Conservation (phyloP, 2,329 filamentous ascomycete species). For the Neofusicoccum cordaticola region DNA sequence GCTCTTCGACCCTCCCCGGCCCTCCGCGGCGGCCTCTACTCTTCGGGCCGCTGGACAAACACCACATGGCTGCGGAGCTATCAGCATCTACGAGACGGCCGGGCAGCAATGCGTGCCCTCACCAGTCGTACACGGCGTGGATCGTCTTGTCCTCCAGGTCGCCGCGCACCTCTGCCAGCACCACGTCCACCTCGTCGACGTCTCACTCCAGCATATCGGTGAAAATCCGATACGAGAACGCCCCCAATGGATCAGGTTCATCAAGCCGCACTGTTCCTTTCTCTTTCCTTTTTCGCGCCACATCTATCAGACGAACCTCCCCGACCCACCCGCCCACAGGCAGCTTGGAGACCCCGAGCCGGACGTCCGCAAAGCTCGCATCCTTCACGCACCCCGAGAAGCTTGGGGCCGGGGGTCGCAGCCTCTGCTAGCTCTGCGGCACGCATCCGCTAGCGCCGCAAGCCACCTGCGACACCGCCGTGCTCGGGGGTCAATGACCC, state of each 20-base stretch:
- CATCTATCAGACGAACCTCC: too few species aligned
- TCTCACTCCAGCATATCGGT: conserved; percentile 42
- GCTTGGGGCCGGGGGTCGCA: too few species aligned
- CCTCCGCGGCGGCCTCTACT: not conserved
- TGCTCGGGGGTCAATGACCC: conserved; percentile 8
- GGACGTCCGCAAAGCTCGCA: too few species aligned
- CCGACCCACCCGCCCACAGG: too few species aligned
- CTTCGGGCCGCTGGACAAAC: not conserved
- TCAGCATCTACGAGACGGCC: not conserved
- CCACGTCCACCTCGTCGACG: conserved; percentile 43
- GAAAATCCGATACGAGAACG: conserved; percentile 41
- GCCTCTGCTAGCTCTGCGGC: too few species aligned
- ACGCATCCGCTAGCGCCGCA: too few species aligned
- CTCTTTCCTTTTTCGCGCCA: too few species aligned
- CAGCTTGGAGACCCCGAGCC: too few species aligned
- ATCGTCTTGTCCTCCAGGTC: not conserved
- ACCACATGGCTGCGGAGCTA: not conserved
- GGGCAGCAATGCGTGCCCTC: not conserved
- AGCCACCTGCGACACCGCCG: too few species aligned
- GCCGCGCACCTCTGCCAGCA: conserved; percentile 28
- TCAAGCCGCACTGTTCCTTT: too few species aligned
- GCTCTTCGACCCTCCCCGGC: not conserved
- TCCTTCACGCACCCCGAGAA: too few species aligned
- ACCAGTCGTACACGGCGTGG: not conserved
- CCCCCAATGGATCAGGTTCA: conserved; percentile 14